phyloP scores from a whole-genome alignment of 768 basidiomycete species.

The Xerocomus spinulosus region DNA sequence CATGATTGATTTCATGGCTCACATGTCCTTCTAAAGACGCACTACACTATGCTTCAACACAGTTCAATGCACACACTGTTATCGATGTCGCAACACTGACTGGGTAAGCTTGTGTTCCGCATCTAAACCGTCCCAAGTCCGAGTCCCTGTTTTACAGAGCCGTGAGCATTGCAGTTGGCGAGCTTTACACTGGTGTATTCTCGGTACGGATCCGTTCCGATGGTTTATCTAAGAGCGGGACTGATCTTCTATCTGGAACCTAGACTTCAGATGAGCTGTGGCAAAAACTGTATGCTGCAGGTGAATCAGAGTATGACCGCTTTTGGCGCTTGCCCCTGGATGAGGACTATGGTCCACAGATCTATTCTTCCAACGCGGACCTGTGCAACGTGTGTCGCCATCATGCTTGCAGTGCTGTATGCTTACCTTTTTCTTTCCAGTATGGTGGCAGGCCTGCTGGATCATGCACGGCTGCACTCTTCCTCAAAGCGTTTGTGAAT shows the following conservation, averaged over 20 bases:
- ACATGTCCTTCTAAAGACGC: slow-evolving; percentile 48
- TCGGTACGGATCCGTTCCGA: slow-evolving; percentile 40
- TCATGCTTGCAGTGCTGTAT: neutral
- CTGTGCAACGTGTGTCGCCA: slow-evolving; percentile 51
- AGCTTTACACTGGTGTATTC: slow-evolving; percentile 75
- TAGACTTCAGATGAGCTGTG: slow-evolving; percentile 75
- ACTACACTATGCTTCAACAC: slow-evolving; percentile 73
- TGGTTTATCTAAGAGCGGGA: neutral
- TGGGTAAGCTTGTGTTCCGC: slow-evolving; percentile 41
- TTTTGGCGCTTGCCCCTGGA: slow-evolving; percentile 92
- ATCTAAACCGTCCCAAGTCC: neutral
- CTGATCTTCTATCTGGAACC: neutral
- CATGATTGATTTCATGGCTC: neutral
- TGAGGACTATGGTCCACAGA: slow-evolving; percentile 75
- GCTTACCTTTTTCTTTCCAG: slow-evolving; percentile 29
- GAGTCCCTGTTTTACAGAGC: slow-evolving; percentile 42
- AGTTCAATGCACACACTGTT: slow-evolving; percentile 75
- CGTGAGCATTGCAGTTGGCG: slow-evolving; percentile 68
- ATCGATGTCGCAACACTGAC: slow-evolving; percentile 88
- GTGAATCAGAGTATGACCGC: slow-evolving; percentile 70
- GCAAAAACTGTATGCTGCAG: slow-evolving; percentile 62
- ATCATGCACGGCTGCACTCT: slow-evolving; percentile 77
- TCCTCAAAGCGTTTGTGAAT: slow-evolving; percentile 79
- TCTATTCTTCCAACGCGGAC: slow-evolving; percentile 74
- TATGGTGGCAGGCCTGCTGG: slow-evolving; percentile 71